Evolutionary conservation across 1,284 basidiomycete genomes (phyloP).

Genomic region (Sanghuangporus sanghuang): DNA sequence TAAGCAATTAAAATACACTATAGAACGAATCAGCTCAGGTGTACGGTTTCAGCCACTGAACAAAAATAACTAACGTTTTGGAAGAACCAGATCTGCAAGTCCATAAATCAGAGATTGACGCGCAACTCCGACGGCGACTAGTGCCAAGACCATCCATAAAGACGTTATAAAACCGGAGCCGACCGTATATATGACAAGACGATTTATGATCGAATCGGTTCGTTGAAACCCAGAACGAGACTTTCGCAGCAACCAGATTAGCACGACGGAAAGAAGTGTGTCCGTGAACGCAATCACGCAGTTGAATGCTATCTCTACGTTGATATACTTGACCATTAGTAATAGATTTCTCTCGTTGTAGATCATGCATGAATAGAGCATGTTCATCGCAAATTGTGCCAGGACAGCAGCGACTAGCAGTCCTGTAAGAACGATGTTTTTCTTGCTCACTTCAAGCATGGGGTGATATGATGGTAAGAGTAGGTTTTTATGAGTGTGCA

Average conservation of each 20-base stretch:
- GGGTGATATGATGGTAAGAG: too few species aligned
- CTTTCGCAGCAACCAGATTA: conserved; percentile 3
- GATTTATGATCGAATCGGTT: conserved; percentile 2
- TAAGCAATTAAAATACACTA: not conserved
- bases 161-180: not conserved
- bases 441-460: too few species aligned
- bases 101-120: not conserved
- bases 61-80: not conserved
- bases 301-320: not conserved
- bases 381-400: not conserved
- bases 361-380: not conserved
- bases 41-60: not conserved
- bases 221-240: not conserved
- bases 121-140: not conserved
- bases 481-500: too few species aligned
- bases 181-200: conserved; percentile 2
- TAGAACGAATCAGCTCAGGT: not conserved
- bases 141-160: not conserved
- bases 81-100: not conserved
- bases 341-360: too few species aligned
- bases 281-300: not conserved
- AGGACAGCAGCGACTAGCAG: not conserved
- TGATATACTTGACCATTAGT: too few species aligned
- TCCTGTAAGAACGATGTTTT: too few species aligned
- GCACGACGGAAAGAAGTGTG: not conserved